phyloP scores from a whole-genome alignment of 148 eudicot species.

The Beta vulgaris region DNA sequence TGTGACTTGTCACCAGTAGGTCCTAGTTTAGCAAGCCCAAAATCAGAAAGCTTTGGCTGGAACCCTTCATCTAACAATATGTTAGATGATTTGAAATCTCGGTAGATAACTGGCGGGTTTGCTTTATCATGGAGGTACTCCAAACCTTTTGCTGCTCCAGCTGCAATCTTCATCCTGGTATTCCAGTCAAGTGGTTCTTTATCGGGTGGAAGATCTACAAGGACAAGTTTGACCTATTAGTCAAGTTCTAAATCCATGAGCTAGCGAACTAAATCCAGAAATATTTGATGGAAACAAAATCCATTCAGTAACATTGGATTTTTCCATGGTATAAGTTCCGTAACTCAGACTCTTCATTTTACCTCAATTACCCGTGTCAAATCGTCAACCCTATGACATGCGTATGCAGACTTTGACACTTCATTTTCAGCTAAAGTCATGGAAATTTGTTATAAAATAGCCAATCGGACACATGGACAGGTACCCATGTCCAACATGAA shows the following conservation, averaged over 20 bases:
- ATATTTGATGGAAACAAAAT: background rate
- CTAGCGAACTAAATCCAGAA: background rate
- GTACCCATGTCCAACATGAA: too few relatives aligned
- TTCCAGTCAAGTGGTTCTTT: constrained; percentile 82
- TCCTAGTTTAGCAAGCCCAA: constrained; percentile 86
- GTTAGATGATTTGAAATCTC: constrained; percentile 91
- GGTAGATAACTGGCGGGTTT: constrained; percentile 79
- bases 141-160: constrained; percentile 88
- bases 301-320: background rate
- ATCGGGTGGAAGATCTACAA: constrained; percentile 72
- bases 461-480: too few relatives aligned
- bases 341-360: too few relatives aligned
- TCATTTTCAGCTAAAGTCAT: too few relatives aligned
- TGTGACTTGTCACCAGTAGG: constrained; percentile 94
- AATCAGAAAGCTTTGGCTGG: constrained; percentile 81
- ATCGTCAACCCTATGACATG: too few relatives aligned
- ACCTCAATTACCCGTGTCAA: too few relatives aligned
- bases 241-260: background rate
- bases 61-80: constrained; percentile 66
- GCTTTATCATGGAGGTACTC: constrained; percentile 91
- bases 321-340: background rate
- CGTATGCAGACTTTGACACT: too few relatives aligned
- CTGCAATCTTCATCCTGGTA: constrained; percentile 85
- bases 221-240: constrained; percentile 2
- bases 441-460: too few relatives aligned